Base-by-base conservation (phyloP, 106 monocot species). In the Apostasia shenzhenica region DNA sequence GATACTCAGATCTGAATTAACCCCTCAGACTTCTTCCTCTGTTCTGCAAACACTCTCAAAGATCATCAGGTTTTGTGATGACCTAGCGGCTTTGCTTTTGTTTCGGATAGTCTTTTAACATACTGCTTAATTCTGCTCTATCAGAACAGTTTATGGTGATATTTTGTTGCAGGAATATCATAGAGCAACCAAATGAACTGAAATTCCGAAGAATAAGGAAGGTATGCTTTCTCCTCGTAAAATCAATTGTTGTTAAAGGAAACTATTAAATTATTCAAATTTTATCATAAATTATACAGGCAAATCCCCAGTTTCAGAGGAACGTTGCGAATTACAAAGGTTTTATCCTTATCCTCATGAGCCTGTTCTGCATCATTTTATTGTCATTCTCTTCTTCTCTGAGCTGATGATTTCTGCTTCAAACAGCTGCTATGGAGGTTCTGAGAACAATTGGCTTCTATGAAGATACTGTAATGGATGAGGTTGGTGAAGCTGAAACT, bases 361-460 rank as follows among this genome's bases (percentile, higher is more conserved):
- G 9, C 14, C 14, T 58, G 70, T 42, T 69, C 43, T 45, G 13
- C 43, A 12, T 44, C 7, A 54, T 50, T 41, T 41, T 1, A 4
- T 56, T 56, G 56, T 56, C 4, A 41, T 62, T 62, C 45, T 51
- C 45, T 47, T 48, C 1, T 11, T 61, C 14, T 53, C 43, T 41
- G 2, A 52, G 45, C 12, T 67, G 10, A 46, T 72, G 6, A 26
- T 12, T 8, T 57, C 55, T 72, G 61, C 46, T 75, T 43, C 38
- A 26, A 72, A 61, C 94, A 95, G 95, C 91, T 80, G 97, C 97
- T 6, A 87, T 99, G 81, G 92, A 99, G 81, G 65, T 99, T 48
- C 87, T 99, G 8, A 67, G 73, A 26, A 59, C 81, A 43, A 66
- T 90, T 4, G 97, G 97, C 57, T 99, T 99, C 71, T 67, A n/a